Evolutionary conservation across 208 protist genomes (phyloP), one percentile per base, ranked within the genome.

Genomic region (Wallacemonas collosoma): DNA sequence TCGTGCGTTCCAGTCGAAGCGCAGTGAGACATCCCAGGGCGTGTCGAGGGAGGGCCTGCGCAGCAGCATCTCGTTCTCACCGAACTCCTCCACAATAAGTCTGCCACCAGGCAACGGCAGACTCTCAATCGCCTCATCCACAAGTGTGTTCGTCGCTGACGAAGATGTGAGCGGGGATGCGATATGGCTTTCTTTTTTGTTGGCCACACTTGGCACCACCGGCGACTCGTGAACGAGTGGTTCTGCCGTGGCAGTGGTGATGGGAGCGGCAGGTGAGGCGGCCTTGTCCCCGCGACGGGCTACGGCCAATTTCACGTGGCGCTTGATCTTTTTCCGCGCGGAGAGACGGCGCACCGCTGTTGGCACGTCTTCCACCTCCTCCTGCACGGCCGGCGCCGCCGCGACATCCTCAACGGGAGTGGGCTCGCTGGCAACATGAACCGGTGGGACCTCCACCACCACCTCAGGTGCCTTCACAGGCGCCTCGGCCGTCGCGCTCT

Each of bases 1-100:
- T 50, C 86, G 87, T 54, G 79, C 75, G 56, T 73, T 81, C 86
- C 89, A 94, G 75, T 94, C 89, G 63, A 86, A 94, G 53, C 86
- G 85, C 57, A 94, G 78, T 6, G 83, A 85, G 45, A 94, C 75
- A 40, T 85, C 81, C 89, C 89, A 94, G 64, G 77, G 74, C 51
- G 79, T 73, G n/a, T 91, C 86, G 4, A 87, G 38, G 53, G 73
- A 77, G n/a, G 66, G n/a, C 38, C 89, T 83, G 3, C 82, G 83
- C 50, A 86, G 72, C 36, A 88, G 60, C 74, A 94, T 85, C 68
- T 90, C 83, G n/a, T 77, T 5, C 7, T 88, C 84, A 47, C 74
- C 86, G 77, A 94, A 90, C n/a, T 60, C 60, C 72, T 94, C 81
- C 43, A 94, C 65, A 36, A 85, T 77, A 2, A 91, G 80, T 2